phyloP scores from a whole-genome alignment of 139 green algal species.

The Chlorella sorokiniana region DNA sequence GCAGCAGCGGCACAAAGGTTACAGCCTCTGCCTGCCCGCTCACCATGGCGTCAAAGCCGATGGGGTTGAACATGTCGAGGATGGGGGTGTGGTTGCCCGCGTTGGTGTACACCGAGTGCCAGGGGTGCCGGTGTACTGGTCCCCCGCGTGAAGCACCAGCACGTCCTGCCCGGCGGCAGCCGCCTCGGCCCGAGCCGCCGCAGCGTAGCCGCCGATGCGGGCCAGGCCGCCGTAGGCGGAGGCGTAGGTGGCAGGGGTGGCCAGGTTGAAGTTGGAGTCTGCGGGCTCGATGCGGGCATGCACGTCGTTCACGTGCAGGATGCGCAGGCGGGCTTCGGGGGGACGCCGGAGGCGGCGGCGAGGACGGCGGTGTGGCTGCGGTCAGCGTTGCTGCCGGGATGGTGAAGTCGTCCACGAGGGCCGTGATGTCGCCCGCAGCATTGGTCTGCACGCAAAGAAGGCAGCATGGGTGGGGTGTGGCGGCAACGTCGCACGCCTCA shows the following conservation, averaged over 20 bases:
- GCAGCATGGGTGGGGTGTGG: too few species aligned
- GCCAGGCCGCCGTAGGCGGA: slow-evolving; percentile 16
- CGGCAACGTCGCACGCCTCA: too few species aligned
- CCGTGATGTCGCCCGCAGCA: too few species aligned
- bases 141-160: slow-evolving; percentile 13
- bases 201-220: not conserved
- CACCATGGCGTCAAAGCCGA: slow-evolving; percentile 3
- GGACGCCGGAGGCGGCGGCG: too few species aligned
- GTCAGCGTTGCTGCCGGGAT: too few species aligned
- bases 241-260: not conserved
- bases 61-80: not conserved
- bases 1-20: too few species aligned
- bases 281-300: slow-evolving; percentile 12
- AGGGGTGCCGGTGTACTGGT: slow-evolving; percentile 12
- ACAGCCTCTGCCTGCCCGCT: not conserved
- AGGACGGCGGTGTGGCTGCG: too few species aligned
- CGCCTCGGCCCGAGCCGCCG: not conserved
- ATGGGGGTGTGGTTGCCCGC: not conserved
- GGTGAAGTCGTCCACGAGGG: too few species aligned
- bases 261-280: slow-evolving; percentile 13
- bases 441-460: too few species aligned
- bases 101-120: not conserved
- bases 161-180: slow-evolving; percentile 5
- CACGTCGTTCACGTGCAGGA: slow-evolving; percentile 20
- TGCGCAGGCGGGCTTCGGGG: not conserved